Evolutionary conservation across 495 filamentous ascomycete genomes (phyloP), one percentile per base, ranked within the genome.

Genomic region (Rhypophila decipiens): DNA sequence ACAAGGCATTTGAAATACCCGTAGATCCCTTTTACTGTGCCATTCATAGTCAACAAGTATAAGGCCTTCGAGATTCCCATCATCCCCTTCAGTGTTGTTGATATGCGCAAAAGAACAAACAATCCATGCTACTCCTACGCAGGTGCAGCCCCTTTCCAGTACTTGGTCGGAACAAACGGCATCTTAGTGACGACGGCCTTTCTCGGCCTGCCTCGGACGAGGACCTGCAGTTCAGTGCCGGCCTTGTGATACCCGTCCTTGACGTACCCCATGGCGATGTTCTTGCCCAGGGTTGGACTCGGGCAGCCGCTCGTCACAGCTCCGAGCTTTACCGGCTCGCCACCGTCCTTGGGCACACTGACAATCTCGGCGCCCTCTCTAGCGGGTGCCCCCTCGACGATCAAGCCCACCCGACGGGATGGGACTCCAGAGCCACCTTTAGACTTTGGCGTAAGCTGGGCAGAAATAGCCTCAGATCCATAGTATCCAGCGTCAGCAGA

Each of bases 241-340:
- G 79, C 73, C 76, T 94, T 95, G 55, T 96, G 87, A 58, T 84
- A 62, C 0, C 88, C 89, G 52, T 83, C 77, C 67, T 83, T 81
- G 52, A 98, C 72, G 62, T 97, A 98, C 0, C 85, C 93, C 93
- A 98, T 98, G 35, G 94, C 90, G 45, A 98, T 89, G 60, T 96
- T 96, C 62, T 80, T 84, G 20, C 80, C 83, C 15, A 95, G 71
- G 1, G 84, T 87, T 5, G 91, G 93, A 56, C 85, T 89, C 0
- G 93, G 93, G 52, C 90, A 84, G 7, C 93, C 93, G 43, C 86
- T 91, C 7, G 93, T 98, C 46, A 98, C 76, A n/a, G 47, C 60
- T 17, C 77, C 78, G 39, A 85, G 74, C 46, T 68, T 71, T 23
- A n/a, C 24, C n/a, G 79, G 69, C 9, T 77, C 77, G 11, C 71